phyloP scores from a whole-genome alignment of 169 alveolate species.

The Plasmodium billcollinsi region DNA sequence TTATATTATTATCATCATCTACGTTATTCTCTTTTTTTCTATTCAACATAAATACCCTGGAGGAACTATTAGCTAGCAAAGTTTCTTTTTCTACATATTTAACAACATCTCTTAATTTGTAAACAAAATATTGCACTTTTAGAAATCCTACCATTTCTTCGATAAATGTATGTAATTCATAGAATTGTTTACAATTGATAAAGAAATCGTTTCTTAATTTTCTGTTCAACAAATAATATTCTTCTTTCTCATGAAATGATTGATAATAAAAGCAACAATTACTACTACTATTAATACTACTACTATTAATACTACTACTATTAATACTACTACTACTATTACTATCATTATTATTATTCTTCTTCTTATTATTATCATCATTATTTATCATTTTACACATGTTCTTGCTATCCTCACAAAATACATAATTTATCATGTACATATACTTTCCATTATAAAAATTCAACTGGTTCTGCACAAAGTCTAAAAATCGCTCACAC shows the following conservation, averaged over 20 bases:
- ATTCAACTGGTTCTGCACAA: conserved; percentile 58
- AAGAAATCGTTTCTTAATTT: conserved; percentile 5
- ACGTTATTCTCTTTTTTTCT: no score
- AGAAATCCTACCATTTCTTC: conserved; percentile 33
- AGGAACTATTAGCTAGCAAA: no score
- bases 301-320: background rate
- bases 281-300: background rate
- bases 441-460: conserved; percentile 38
- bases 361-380: background rate
- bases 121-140: conserved; percentile 44
- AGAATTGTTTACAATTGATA: conserved; percentile 26
- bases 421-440: conserved; percentile 33
- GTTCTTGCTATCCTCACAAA: background rate
- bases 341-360: background rate
- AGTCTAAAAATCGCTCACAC: conserved; percentile 5
- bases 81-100: no score
- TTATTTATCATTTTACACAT: background rate
- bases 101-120: conserved; percentile 21
- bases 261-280: background rate
- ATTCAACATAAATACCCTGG: no score
- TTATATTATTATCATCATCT: no score
- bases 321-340: background rate
- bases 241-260: background rate
- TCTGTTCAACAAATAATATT: background rate
- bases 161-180: conserved; percentile 2